phyloP scores from a whole-genome alignment of 1,284 basidiomycete species.

The Caloboletus inedulis region DNA sequence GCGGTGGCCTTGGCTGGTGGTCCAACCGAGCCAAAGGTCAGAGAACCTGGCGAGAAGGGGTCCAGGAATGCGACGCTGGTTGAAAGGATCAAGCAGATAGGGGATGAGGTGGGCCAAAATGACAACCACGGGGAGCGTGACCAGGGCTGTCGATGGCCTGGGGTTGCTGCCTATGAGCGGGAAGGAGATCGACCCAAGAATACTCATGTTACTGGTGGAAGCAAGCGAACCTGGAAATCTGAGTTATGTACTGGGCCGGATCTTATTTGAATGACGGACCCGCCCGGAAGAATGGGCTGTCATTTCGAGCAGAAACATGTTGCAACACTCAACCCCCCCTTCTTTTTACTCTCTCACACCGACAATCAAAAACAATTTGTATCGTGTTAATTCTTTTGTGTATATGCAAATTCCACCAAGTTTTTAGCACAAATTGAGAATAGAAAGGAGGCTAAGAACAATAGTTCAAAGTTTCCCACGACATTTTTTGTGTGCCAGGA shows the following conservation, averaged over 20 bases:
- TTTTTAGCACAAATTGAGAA: too few relatives aligned
- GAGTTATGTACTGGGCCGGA: conserved; percentile 6
- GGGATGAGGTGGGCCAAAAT: conserved; percentile 52
- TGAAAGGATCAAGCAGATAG: conserved; percentile 57
- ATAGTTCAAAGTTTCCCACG: too few relatives aligned
- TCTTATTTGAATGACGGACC: too few relatives aligned
- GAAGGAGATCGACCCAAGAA: conserved; percentile 14
- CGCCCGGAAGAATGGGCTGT: too few relatives aligned
- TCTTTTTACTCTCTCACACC: too few relatives aligned
- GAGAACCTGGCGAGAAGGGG: conserved; percentile 75
- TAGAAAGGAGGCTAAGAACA: too few relatives aligned
- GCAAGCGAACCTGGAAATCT: not conserved
- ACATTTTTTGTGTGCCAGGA: too few relatives aligned
- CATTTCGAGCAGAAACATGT: too few relatives aligned
- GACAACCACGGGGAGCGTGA: conserved; percentile 32
- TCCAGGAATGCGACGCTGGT: conserved; percentile 64
- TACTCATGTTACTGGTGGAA: conserved; percentile 18
- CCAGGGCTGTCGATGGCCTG: conserved; percentile 18
- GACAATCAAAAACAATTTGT: too few relatives aligned
- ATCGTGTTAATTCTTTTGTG: too few relatives aligned
- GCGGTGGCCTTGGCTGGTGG: conserved; percentile 67
- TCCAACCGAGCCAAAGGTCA: conserved; percentile 73
- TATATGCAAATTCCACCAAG: too few relatives aligned
- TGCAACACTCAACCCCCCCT: too few relatives aligned
- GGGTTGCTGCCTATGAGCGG: conserved; percentile 2